phyloP scores from a whole-genome alignment of 768 basidiomycete genomes.

The Mycena venus region DNA sequence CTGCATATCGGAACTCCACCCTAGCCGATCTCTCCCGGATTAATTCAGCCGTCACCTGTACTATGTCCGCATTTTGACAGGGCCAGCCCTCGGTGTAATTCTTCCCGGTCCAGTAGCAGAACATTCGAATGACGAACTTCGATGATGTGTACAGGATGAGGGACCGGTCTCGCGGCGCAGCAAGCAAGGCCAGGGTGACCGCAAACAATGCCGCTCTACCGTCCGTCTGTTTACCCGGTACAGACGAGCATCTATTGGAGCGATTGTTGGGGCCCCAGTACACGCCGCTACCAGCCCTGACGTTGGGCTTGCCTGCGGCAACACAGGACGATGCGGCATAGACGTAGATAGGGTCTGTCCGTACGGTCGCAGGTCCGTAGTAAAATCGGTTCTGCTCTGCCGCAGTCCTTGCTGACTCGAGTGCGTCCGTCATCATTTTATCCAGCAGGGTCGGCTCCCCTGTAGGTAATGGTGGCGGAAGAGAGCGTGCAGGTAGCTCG shows the following conservation, averaged over 20 bases:
- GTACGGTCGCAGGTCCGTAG: too few relatives aligned
- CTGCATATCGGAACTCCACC: background rate
- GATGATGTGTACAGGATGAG: too few relatives aligned
- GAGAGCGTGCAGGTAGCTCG: too few relatives aligned
- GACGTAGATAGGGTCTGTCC: background rate
- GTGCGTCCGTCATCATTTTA: too few relatives aligned
- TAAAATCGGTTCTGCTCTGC: too few relatives aligned
- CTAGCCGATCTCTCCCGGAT: background rate
- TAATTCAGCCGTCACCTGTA: background rate
- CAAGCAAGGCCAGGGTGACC: background rate
- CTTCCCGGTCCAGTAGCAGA: too few relatives aligned
- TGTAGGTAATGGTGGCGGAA: too few relatives aligned
- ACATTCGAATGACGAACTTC: too few relatives aligned
- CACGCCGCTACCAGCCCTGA: too few relatives aligned
- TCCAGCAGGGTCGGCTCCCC: too few relatives aligned
- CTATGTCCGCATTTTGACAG: background rate
- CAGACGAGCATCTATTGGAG: background rate
- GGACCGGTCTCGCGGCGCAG: background rate
- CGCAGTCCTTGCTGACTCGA: too few relatives aligned
- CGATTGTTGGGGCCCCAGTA: background rate
- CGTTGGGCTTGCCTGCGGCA: background rate
- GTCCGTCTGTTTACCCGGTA: background rate
- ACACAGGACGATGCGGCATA: background rate
- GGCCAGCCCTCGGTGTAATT: background rate
- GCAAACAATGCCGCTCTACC: too few relatives aligned